Conservation (phyloP, 2,329 filamentous ascomycete species). For the Pseudopithomyces chartarum region DNA sequence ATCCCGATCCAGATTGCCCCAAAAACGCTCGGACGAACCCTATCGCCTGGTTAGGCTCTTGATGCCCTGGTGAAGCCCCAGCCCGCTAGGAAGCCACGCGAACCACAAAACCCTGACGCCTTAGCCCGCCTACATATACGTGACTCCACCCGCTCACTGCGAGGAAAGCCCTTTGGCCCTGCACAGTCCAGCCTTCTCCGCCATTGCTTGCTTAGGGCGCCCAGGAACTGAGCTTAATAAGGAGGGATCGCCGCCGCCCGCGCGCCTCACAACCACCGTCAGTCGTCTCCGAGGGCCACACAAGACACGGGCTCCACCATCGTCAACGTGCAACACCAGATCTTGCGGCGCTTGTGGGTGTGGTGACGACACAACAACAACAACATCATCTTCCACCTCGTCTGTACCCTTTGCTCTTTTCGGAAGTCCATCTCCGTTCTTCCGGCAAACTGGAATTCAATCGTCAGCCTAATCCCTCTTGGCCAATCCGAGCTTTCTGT, state of each 20-base stretch:
- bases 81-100: slow-evolving; percentile 50
- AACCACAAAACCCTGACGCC: slow-evolving; percentile 44
- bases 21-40: slow-evolving; percentile 48
- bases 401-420: slow-evolving; percentile 25
- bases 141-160: slow-evolving; percentile 47
- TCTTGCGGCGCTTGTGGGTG: slow-evolving; percentile 37
- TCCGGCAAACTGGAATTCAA: slow-evolving; percentile 31
- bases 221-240: slow-evolving; percentile 57
- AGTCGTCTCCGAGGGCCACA: slow-evolving; percentile 15
- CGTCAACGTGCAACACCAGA: slow-evolving; percentile 41
- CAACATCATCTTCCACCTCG: slow-evolving; percentile 20
- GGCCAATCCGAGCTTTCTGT: slow-evolving; percentile 31
- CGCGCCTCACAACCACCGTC: slow-evolving; percentile 45
- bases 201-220: slow-evolving; percentile 51
- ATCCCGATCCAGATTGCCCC: slow-evolving; percentile 48
- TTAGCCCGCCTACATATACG: slow-evolving; percentile 52
- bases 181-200: slow-evolving; percentile 53
- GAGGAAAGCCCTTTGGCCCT: slow-evolving; percentile 44
- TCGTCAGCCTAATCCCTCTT: slow-evolving; percentile 17
- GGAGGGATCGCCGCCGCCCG: slow-evolving; percentile 52
- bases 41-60: slow-evolving; percentile 47
- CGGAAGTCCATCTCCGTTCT: slow-evolving; percentile 31
- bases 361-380: too few species aligned
- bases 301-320: slow-evolving; percentile 24
- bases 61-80: slow-evolving; percentile 33